Evolutionary conservation across 768 basidiomycete genomes (phyloP).

Genomic region (Pilatotrama ljubarskyi): DNA sequence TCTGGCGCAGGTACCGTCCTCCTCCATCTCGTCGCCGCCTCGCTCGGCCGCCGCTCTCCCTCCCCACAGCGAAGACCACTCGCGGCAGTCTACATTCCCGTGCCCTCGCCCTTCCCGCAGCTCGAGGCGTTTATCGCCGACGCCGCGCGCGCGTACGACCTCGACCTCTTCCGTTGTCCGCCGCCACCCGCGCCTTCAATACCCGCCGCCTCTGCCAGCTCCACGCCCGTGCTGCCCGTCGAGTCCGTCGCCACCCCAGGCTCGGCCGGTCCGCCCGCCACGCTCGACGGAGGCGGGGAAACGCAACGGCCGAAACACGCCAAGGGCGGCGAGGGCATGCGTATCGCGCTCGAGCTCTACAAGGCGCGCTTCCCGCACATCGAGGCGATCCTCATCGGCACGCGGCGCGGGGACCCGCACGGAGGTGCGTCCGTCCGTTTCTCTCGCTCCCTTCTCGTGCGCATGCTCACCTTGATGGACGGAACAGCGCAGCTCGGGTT

Average conservation of each 20-base stretch:
- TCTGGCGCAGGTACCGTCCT: conserved; percentile 81
- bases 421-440: conserved; percentile 65
- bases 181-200: conserved; percentile 28
- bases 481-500: conserved; percentile 64
- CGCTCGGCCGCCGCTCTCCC: conserved; percentile 51
- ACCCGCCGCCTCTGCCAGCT: conserved; percentile 7
- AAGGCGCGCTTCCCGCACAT: conserved; percentile 65
- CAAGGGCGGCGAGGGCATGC: conserved; percentile 74
- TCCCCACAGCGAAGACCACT: conserved; percentile 45
- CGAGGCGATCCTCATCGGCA: conserved; percentile 86
- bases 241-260: conserved; percentile 49
- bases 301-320: conserved; percentile 27
- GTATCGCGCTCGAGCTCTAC: conserved; percentile 72
- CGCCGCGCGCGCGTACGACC: conserved; percentile 59
- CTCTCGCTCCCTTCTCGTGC: background rate
- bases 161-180: conserved; percentile 68
- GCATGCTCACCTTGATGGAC: background rate
- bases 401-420: conserved; percentile 87
- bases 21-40: conserved; percentile 82
- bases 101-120: conserved; percentile 81
- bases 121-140: conserved; percentile 83
- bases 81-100: conserved; percentile 83
- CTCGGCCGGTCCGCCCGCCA: conserved; percentile 13
- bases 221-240: conserved; percentile 32
- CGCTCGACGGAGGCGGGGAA: too few relatives aligned